A percentile compares a stretch with the other conserved stretches of the same genome.
Conservation (phyloP, 805 yeast genomes). For the Yueomyces sinensis region DNA sequence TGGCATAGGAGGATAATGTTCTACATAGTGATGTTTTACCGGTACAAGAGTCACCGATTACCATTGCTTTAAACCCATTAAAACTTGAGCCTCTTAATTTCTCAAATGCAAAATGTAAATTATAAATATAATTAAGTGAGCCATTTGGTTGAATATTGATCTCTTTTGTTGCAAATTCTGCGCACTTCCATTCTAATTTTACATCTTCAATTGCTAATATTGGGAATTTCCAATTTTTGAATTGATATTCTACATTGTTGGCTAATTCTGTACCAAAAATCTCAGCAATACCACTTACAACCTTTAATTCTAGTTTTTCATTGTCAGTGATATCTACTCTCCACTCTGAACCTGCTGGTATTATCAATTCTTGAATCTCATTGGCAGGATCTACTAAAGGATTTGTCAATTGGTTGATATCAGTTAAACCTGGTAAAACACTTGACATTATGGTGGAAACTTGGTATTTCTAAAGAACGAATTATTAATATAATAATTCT, state of each 20-base stretch:
- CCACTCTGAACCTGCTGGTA: constrained; percentile 21
- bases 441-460: no score
- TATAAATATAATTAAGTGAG: constrained; percentile 59
- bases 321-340: constrained; percentile 27
- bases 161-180: constrained; percentile 20
- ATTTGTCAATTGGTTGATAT: constrained; percentile 4
- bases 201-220: constrained; percentile 57
- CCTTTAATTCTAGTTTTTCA: constrained; percentile 25
- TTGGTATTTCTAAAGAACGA: no score
- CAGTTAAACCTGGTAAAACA: constrained; percentile 11
- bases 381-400: constrained; percentile 7
- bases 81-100: constrained; percentile 27
- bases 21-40: constrained; percentile 75
- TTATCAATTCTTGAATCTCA: constrained; percentile 8
- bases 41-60: constrained; percentile 56
- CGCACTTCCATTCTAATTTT: constrained; percentile 33
- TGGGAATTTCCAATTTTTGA: constrained; percentile 41
- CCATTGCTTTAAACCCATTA: constrained; percentile 37
- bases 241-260: constrained; percentile 44
- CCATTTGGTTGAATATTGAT: constrained; percentile 42
- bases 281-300: constrained; percentile 66
- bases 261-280: constrained; percentile 90
- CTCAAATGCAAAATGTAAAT: constrained; percentile 67
- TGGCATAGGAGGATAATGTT: constrained; percentile 61
- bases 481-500: no score